phyloP scores from a whole-genome alignment of 345 rosid genomes.

The Clarkia xantiana region DNA sequence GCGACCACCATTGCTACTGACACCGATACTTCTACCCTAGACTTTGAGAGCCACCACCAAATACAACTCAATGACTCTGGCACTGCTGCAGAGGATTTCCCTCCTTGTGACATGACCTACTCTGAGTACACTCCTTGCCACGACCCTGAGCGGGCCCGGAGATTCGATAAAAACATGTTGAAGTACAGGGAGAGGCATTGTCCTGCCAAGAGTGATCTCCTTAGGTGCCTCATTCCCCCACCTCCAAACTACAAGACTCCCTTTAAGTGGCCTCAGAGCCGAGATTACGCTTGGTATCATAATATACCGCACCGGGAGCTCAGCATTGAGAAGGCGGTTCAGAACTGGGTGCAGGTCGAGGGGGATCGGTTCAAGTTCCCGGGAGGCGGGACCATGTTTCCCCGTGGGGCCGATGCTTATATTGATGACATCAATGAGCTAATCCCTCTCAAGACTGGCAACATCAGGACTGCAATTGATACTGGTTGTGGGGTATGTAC shows the following conservation, averaged over 20 bases:
- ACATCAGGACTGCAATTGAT: constrained; percentile 77
- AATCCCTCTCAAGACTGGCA: constrained; percentile 63
- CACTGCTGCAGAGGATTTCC: constrained; percentile 22
- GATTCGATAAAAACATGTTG: constrained; percentile 64
- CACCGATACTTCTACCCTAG: constrained; percentile 20
- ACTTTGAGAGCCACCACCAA: constrained; percentile 70
- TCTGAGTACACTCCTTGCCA: constrained; percentile 92
- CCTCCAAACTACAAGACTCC: constrained; percentile 95
- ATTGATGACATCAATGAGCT: constrained; percentile 68
- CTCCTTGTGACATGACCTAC: constrained; percentile 52
- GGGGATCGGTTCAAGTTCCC: constrained; percentile 89
- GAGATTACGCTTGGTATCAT: constrained; percentile 92
- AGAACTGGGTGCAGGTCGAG: constrained; percentile 93
- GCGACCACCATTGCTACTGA: constrained; percentile 25
- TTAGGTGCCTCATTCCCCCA: constrained; percentile 70
- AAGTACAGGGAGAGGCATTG: constrained; percentile 91
- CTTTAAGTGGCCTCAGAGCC: constrained; percentile 92
- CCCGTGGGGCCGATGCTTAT: constrained; percentile 90
- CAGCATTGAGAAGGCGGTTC: constrained; percentile 89
- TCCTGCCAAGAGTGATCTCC: constrained; percentile 57
- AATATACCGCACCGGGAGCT: constrained; percentile 94
- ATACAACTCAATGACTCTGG: constrained; percentile 24
- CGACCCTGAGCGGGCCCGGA: constrained; percentile 54
- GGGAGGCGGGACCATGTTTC: constrained; percentile 95
- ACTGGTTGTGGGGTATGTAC: constrained; percentile 96